These are phyloP conservation scores for Syncephalastrum sp. DNA, from an alignment of 371 early-diverging fungal genomes.

Conservation along the genomic window DNA sequence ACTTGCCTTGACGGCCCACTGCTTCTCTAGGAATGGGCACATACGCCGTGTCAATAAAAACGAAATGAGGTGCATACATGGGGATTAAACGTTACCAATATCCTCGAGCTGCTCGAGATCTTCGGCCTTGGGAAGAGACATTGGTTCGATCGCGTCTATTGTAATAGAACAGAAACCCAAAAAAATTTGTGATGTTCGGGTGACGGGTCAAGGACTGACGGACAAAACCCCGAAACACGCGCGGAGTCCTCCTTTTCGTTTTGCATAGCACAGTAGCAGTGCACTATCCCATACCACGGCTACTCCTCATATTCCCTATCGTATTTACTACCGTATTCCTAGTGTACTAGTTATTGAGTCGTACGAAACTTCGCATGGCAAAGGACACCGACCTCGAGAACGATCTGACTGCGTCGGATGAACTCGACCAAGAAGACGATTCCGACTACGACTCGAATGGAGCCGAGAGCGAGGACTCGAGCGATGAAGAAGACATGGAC, in stretches of 20 bases:
- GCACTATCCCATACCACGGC: conserved; percentile 8
- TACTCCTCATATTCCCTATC: no score
- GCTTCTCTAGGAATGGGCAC: conserved; percentile 61
- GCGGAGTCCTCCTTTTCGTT: not conserved
- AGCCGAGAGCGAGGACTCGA: conserved; percentile 43
- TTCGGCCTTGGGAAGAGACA: conserved; percentile 77
- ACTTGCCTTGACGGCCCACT: conserved; percentile 86
- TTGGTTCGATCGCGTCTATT: conserved; percentile 15
- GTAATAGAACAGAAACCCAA: conserved; percentile 2
- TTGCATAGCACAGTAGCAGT: not conserved
- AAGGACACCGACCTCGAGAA: no score
- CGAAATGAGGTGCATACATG: no score
- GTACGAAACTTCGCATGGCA: no score
- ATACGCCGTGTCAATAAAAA: not conserved
- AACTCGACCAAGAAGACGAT: conserved; percentile 34
- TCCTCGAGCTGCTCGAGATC: conserved; percentile 78
- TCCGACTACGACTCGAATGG: conserved; percentile 22
- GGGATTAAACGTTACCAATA: conserved; percentile 53
- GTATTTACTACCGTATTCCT: no score
- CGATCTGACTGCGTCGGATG: conserved; percentile 9
- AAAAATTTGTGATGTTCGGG: not conserved
- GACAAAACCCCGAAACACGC: not conserved
- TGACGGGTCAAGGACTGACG: conserved; percentile 1
- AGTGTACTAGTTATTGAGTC: no score
- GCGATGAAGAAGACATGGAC: conserved; percentile 62